Conservation (phyloP, 306 rosid genomes). For the Prunus salicina region DNA sequence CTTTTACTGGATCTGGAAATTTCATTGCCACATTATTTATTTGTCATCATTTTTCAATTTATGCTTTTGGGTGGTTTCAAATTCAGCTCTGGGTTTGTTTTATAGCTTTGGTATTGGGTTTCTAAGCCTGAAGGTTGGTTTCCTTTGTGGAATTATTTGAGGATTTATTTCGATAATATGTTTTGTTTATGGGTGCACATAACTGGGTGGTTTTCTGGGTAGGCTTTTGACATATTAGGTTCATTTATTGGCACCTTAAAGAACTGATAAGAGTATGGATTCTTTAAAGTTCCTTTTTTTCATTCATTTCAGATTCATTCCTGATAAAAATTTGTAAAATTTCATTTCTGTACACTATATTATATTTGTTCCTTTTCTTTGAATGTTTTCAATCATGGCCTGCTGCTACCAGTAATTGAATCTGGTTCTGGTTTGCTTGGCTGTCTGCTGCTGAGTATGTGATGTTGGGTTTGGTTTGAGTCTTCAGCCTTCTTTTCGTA, state of each 20-base stretch:
- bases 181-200: background rate
- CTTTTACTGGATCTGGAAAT: conserved; percentile 26
- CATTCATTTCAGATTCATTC: background rate
- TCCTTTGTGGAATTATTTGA: background rate
- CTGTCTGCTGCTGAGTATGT: background rate
- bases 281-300: background rate
- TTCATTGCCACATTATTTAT: background rate
- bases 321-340: background rate
- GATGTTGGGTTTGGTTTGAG: background rate
- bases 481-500: background rate
- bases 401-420: background rate
- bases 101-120: background rate
- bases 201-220: conserved; percentile 7
- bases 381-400: background rate
- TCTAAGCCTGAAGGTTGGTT: conserved; percentile 8
- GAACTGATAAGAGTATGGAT: background rate
- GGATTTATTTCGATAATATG: background rate
- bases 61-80: conserved; percentile 13
- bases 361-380: background rate
- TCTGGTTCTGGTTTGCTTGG: background rate
- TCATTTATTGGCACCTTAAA: background rate
- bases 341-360: background rate
- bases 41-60: background rate
- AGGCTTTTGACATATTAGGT: background rate
- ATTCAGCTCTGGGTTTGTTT: conserved; percentile 7